Conservation (phyloP, 257 asterid species). For the Dorcoceras hygrometricum region DNA sequence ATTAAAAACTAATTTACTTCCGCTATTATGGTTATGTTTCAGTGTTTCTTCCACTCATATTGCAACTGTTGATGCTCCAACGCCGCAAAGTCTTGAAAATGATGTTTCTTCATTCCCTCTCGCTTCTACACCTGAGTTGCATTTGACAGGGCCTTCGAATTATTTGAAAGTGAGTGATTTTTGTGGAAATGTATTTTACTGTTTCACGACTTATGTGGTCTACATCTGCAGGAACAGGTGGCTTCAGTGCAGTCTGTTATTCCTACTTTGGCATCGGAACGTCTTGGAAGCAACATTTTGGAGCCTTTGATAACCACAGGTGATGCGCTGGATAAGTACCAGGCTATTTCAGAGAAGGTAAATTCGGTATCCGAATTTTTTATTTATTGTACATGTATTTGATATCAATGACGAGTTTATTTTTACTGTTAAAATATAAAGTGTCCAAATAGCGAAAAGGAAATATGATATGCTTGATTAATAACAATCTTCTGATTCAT, state of each 20-base stretch:
- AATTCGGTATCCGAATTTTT: slow-evolving; percentile 8
- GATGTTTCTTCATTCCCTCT: slow-evolving; percentile 53
- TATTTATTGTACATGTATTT: slow-evolving; percentile 8
- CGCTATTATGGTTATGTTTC: slow-evolving; percentile 27
- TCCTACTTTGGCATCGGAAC: slow-evolving; percentile 58
- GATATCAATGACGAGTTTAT: not conserved
- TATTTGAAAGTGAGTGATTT: slow-evolving; percentile 55
- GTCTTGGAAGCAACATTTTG: slow-evolving; percentile 45
- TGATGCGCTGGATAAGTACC: slow-evolving; percentile 88
- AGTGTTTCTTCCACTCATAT: slow-evolving; percentile 56
- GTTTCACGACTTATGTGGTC: slow-evolving; percentile 10
- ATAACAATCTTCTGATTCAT: slow-evolving; percentile 22
- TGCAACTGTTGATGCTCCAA: slow-evolving; percentile 50
- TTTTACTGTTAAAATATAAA: not conserved
- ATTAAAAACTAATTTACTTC: slow-evolving; percentile 10
- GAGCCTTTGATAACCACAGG: slow-evolving; percentile 78
- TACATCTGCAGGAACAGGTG: slow-evolving; percentile 56
- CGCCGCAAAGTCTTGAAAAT: slow-evolving; percentile 48
- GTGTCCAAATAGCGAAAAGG: slow-evolving; percentile 7
- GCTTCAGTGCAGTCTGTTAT: slow-evolving; percentile 46
- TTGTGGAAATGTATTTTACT: slow-evolving; percentile 2
- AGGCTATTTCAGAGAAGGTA: slow-evolving; percentile 87
- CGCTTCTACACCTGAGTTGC: slow-evolving; percentile 51
- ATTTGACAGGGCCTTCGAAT: slow-evolving; percentile 48
- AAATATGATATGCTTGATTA: slow-evolving; percentile 13